Base-by-base conservation (phyloP, 345 rosid genomes). In the Pistacia integerrima region DNA sequence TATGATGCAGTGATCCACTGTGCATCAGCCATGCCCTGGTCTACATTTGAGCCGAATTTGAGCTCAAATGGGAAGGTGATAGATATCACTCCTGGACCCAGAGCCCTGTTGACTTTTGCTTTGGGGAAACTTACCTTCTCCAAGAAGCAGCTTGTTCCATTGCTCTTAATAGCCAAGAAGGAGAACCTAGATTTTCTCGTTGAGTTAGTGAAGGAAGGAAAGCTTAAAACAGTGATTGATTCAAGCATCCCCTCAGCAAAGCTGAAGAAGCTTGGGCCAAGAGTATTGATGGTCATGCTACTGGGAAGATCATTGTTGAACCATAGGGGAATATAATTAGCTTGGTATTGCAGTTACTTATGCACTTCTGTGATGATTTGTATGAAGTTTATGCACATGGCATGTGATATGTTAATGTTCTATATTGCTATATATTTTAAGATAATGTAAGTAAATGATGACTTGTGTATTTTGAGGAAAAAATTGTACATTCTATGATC, bases 241-340 rank as follows among this genome's bases (percentile, higher is more conserved):
- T 90, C 94, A 1, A 74, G 76, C 72, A 82, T 73, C 82, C 89
- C 1, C 51, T 91, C 67, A 87, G 85, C 80, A 85, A 86, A 77
- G 96, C 91, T 2, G 94, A 91, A 81, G 94, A 91, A 20, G 96
- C 85, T 46, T 93, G 96, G 97, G 92, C 88, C 4, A 89, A 82
- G 82, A 85, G 89, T 64, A 80, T 90, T 1, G 87, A 77, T 58
- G 91, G 94, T 12, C 93, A 88, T 74, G 94, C 97, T 48, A 91
- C 97, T 8, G 98, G 98, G 16, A 91, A 93, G 87, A 84, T 93
- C 44, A 80, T 93, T 22, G 90, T 90, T 54, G 93, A 93, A 87
- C 90, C 85, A 0, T 85, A 77, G 70, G 41, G 69, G 28, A 10
- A 76, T 33, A 58, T 16, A 52, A 25, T 30, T 67, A 28, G 1